Percentiles rank a stretch among this genome's conserved stretches.
Conservation (phyloP, 2,329 filamentous ascomycete genomes). For the Scleromitrula shiraiana region DNA sequence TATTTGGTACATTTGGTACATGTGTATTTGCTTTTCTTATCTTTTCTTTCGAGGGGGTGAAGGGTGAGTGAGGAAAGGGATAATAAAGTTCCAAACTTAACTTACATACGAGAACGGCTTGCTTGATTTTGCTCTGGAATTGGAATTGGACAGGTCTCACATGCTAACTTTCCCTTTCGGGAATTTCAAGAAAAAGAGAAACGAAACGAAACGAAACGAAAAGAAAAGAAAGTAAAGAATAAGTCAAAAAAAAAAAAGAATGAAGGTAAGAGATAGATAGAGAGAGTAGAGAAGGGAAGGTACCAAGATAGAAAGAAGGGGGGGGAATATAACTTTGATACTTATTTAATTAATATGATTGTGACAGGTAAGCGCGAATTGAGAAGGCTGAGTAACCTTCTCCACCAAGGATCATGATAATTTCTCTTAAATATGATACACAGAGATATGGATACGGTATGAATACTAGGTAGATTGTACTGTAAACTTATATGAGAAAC, state of each 20-base stretch:
- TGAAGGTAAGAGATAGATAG: too few species aligned
- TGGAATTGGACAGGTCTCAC: conserved; percentile 1
- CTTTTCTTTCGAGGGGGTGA: too few species aligned
- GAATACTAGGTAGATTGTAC: neutral
- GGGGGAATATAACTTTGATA: neutral
- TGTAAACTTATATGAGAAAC: neutral
- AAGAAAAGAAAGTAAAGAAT: too few species aligned
- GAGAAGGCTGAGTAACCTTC: neutral
- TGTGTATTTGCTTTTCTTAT: neutral
- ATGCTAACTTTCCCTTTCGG: neutral
- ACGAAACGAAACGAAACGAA: neutral
- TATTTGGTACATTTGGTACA: too few species aligned
- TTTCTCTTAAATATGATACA: neutral
- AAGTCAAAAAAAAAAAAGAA: too few species aligned
- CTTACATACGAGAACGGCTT: too few species aligned
- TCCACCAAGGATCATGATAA: neutral
- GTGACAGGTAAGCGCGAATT: neutral
- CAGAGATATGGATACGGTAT: neutral
- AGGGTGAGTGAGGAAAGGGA: conserved; percentile 7
- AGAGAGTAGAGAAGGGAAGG: neutral
- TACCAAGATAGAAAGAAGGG: neutral
- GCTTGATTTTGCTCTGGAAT: neutral
- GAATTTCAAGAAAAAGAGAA: too few species aligned
- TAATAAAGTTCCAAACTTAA: conserved; percentile 5
- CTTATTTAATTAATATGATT: neutral